Percentiles rank a stretch among this genome's conserved stretches.
These are phyloP conservation scores for Schoenoplectus tabernaemontani DNA, from an alignment of 202 grass and related monocot species.

Conservation along the genomic window DNA sequence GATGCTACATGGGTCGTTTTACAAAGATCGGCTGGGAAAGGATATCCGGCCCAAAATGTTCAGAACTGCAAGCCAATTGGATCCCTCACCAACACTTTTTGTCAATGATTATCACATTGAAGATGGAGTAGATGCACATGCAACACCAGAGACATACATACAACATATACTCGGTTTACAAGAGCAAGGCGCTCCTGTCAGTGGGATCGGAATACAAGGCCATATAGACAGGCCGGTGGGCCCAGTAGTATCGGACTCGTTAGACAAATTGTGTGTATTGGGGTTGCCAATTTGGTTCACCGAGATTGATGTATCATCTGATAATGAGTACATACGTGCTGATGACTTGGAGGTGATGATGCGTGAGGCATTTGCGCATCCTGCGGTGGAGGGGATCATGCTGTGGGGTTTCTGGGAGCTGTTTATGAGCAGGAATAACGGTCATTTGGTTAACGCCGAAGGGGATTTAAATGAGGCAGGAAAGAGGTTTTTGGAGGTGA, in stretches of 20 bases:
- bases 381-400: slow-evolving; percentile 70
- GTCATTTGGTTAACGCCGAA: slow-evolving; percentile 71
- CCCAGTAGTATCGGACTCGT: slow-evolving; percentile 24
- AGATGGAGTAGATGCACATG: slow-evolving; percentile 37
- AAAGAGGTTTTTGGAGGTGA: slow-evolving; percentile 39
- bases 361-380: slow-evolving; percentile 72
- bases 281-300: slow-evolving; percentile 88
- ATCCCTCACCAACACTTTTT: slow-evolving; percentile 66
- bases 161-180: slow-evolving; percentile 66
- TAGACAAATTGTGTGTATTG: slow-evolving; percentile 51
- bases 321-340: slow-evolving; percentile 63
- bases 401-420: slow-evolving; percentile 96
- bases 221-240: slow-evolving; percentile 62
- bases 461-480: slow-evolving; percentile 72
- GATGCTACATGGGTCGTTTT: slow-evolving; percentile 94
- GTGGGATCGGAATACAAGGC: slow-evolving; percentile 58
- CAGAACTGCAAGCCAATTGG: slow-evolving; percentile 43
- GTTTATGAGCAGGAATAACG: slow-evolving; percentile 57
- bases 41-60: slow-evolving; percentile 61
- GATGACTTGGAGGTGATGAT: slow-evolving; percentile 84
- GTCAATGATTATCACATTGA: slow-evolving; percentile 96
- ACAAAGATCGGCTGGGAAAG: slow-evolving; percentile 67
- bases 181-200: slow-evolving; percentile 59
- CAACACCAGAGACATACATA: slow-evolving; percentile 57
- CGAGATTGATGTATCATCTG: slow-evolving; percentile 68